Percentiles rank a stretch among this genome's conserved stretches.
Evolutionary conservation across 78 protist genomes (phyloP).

Genomic region (slime mould (Dictyostelium discoideum)): DNA sequence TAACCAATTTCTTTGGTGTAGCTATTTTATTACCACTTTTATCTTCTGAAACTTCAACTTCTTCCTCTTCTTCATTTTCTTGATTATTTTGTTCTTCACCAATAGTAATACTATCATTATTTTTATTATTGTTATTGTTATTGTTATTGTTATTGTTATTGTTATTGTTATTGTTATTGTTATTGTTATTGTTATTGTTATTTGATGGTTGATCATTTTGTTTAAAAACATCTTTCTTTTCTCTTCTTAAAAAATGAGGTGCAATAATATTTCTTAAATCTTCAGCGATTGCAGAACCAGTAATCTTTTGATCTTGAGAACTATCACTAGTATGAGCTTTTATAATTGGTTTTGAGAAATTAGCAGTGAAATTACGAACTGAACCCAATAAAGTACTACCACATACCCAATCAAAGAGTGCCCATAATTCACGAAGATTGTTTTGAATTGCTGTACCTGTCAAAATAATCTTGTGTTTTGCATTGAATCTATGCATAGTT

Average conservation of each 20-base stretch:
- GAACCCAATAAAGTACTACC: slow-evolving; percentile 79
- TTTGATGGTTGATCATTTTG: background rate
- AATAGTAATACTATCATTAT: background rate
- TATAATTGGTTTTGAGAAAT: slow-evolving; percentile 54
- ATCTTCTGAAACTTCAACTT: background rate
- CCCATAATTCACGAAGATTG: slow-evolving; percentile 89
- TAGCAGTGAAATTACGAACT: background rate
- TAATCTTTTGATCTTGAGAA: background rate
- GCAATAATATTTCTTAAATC: slow-evolving; percentile 59
- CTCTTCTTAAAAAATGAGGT: slow-evolving; percentile 90
- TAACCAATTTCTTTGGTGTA: background rate
- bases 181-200: background rate
- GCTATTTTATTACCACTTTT: background rate
- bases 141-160: background rate
- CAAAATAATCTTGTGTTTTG: slow-evolving; percentile 77
- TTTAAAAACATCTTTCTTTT: slow-evolving; percentile 76
- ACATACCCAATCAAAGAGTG: slow-evolving; percentile 84
- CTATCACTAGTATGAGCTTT: slow-evolving; percentile 25
- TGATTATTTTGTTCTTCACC: background rate
- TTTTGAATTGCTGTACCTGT: slow-evolving; percentile 94
- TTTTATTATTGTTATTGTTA: background rate
- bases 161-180: background rate
- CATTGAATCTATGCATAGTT: slow-evolving; percentile 20
- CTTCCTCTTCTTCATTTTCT: background rate
- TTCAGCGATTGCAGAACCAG: slow-evolving; percentile 71